Percentiles rank a stretch among this genome's conserved stretches.
These are phyloP conservation scores for Isoetes taiwanensis DNA, from an alignment of 75 land plant genomes.

Conservation along the genomic window DNA sequence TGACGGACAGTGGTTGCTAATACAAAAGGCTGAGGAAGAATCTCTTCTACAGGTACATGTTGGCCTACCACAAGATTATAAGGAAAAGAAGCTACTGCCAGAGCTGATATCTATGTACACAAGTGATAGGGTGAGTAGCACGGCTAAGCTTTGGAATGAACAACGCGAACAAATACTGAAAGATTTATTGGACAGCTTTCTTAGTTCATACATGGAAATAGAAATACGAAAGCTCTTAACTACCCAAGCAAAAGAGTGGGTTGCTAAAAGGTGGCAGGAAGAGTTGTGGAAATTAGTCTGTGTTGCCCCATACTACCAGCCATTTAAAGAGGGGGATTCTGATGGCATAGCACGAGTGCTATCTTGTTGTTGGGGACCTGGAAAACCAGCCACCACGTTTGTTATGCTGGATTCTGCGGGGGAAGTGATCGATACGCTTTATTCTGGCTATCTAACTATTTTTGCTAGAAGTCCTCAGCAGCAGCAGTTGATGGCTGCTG, in stretches of 20 bases:
- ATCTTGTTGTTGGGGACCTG: constrained; percentile 84
- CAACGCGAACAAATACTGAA: constrained; percentile 66
- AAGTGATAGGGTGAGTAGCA: constrained; percentile 75
- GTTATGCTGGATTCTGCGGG: constrained; percentile 94
- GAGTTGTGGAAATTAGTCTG: constrained; percentile 62
- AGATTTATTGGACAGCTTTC: constrained; percentile 41
- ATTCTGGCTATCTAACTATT: constrained; percentile 53
- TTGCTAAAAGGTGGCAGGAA: constrained; percentile 63
- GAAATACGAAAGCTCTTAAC: constrained; percentile 65
- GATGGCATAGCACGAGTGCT: constrained; percentile 58
- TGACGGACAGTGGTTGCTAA: constrained; percentile 91
- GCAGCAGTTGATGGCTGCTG: constrained; percentile 62
- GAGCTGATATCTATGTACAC: constrained; percentile 56
- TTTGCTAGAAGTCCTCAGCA: constrained; percentile 50
- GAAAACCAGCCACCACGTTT: constrained; percentile 84
- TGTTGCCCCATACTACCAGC: constrained; percentile 54
- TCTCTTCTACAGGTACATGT: constrained; percentile 74
- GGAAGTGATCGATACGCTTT: constrained; percentile 63
- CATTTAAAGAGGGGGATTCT: constrained; percentile 6
- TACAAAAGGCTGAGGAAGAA: constrained; percentile 95
- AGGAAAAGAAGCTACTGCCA: constrained; percentile 23
- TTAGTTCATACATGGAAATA: constrained; percentile 81
- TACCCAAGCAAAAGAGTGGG: constrained; percentile 59
- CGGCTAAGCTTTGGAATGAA: constrained; percentile 92
- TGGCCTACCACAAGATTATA: constrained; percentile 38